phyloP scores from a whole-genome alignment of 1,139 yeast genomes.

The Candida glucosophila region DNA sequence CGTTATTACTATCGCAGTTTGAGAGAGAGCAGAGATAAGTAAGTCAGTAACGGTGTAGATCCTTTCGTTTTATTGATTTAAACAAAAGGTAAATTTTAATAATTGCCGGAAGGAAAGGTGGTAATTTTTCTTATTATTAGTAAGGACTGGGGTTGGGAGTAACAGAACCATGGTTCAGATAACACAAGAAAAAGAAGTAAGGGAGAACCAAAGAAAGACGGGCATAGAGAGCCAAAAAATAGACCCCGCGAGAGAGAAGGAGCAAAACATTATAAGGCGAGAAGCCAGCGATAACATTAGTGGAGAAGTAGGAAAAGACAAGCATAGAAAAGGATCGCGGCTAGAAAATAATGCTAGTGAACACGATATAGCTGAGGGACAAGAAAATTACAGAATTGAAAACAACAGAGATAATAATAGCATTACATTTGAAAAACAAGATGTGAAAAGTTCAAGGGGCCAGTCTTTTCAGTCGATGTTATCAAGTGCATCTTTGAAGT shows the following conservation, averaged over 20 bases:
- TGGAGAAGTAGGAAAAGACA: slow-evolving; percentile 2
- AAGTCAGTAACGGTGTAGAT: too few species aligned
- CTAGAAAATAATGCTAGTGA: background rate
- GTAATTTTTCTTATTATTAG: too few species aligned
- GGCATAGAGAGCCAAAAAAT: background rate
- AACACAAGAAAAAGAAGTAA: background rate
- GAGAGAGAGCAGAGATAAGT: too few species aligned
- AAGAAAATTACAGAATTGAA: slow-evolving; percentile 1
- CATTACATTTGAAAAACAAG: slow-evolving; percentile 42
- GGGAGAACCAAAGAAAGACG: background rate
- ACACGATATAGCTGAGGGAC: background rate
- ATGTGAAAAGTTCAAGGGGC: slow-evolving; percentile 42
- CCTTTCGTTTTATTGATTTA: too few species aligned
- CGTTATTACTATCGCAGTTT: too few species aligned
- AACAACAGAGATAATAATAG: background rate
- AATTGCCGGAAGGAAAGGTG: too few species aligned
- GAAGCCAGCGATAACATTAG: background rate
- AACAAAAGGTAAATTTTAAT: too few species aligned
- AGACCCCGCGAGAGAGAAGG: background rate
- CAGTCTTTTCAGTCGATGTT: slow-evolving; percentile 61
- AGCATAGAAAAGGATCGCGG: slow-evolving; percentile 1
- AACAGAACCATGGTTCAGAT: background rate
- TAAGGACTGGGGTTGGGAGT: too few species aligned
- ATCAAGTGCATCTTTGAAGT: slow-evolving; percentile 50
- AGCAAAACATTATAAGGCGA: too few species aligned